These are phyloP conservation scores for Colletotrichum caudatum DNA, from an alignment of 2,329 filamentous ascomycete genomes.

Conservation along the genomic window DNA sequence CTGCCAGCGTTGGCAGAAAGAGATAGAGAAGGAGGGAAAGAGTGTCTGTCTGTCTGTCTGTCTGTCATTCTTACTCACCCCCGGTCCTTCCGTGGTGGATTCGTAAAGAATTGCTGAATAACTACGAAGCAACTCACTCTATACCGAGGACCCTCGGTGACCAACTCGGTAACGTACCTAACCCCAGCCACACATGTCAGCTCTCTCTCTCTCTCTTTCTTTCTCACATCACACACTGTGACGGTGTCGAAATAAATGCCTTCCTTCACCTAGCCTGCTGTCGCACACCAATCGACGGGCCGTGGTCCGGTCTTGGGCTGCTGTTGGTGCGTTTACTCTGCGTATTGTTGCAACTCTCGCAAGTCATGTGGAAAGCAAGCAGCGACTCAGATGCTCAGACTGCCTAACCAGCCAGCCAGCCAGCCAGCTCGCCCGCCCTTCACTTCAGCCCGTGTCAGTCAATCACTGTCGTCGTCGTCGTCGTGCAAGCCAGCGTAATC, in stretches of 20 bases:
- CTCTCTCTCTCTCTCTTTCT: too few relatives aligned
- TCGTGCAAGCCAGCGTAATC: slow-evolving; percentile 1
- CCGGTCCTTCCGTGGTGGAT: background rate
- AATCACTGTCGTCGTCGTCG: background rate
- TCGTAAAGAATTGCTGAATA: background rate
- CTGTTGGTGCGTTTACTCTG: slow-evolving; percentile 16
- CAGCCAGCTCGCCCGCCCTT: slow-evolving; percentile 6
- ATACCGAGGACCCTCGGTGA: too few relatives aligned
- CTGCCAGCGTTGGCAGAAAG: background rate
- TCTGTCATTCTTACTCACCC: too few relatives aligned
- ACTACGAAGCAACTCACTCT: background rate
- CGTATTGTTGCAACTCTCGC: background rate
- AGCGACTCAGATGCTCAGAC: slow-evolving; percentile 23
- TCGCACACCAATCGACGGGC: slow-evolving; percentile 22
- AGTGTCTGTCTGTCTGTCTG: too few relatives aligned
- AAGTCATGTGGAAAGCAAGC: slow-evolving; percentile 20
- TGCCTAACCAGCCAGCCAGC: background rate
- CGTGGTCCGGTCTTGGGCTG: slow-evolving; percentile 13
- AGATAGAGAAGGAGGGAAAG: background rate
- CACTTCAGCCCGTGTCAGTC: slow-evolving; percentile 32
- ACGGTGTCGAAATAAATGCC: too few relatives aligned
- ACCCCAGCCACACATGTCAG: background rate
- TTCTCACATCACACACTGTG: slow-evolving; percentile 16
- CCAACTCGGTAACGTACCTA: background rate
- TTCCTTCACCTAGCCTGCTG: background rate